Evolutionary conservation across 2,329 filamentous ascomycete genomes (phyloP).

Genomic region (Corynespora cassiicola): DNA sequence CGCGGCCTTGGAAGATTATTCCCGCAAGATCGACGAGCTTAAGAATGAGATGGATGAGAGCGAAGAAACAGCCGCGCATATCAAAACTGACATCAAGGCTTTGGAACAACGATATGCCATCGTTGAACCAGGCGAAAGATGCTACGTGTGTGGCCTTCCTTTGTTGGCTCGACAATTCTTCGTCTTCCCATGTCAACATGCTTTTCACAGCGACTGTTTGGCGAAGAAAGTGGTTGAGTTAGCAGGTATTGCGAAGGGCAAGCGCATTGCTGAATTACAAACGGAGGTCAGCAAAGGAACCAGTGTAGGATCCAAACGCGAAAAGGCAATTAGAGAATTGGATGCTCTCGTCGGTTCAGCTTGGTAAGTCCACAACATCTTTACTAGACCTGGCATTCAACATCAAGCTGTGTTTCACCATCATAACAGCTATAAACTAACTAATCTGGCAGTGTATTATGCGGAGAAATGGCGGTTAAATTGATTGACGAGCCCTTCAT

Average conservation of each 20-base stretch:
- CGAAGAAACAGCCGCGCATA: conserved; percentile 85
- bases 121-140: conserved; percentile 94
- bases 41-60: conserved; percentile 97
- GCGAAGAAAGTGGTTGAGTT: conserved; percentile 85
- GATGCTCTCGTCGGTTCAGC: conserved; percentile 90
- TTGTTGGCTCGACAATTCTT: conserved; percentile 93
- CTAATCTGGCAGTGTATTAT: conserved; percentile 82
- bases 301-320: conserved; percentile 73
- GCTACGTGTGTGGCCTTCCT: conserved; percentile 85
- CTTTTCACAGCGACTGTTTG: conserved; percentile 95
- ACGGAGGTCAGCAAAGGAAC: conserved; percentile 79
- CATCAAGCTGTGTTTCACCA: too few relatives aligned
- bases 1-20: conserved; percentile 89
- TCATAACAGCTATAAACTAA: too few relatives aligned
- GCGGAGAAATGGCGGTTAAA: conserved; percentile 93
- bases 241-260: conserved; percentile 75
- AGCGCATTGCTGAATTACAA: conserved; percentile 85
- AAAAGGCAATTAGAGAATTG: conserved; percentile 84
- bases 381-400: too few relatives aligned
- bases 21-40: conserved; percentile 83
- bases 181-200: conserved; percentile 97
- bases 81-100: conserved; percentile 85
- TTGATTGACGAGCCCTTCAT: conserved; percentile 94
- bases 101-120: conserved; percentile 92
- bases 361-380: conserved; percentile 66